phyloP scores from a whole-genome alignment of 1,284 basidiomycete species.

The Takashimella tepidaria region DNA sequence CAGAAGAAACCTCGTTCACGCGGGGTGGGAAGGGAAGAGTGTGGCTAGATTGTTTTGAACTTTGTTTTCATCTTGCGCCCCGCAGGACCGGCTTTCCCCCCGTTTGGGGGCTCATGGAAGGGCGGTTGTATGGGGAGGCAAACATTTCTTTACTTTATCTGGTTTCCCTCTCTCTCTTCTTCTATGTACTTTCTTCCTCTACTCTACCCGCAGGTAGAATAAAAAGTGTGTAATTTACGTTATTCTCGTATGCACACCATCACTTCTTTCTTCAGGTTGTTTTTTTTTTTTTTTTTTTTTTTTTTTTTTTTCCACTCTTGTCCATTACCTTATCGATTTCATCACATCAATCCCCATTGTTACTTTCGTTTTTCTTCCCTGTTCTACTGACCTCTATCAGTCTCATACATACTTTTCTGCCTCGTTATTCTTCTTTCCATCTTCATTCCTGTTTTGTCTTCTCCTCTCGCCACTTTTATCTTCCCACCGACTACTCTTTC shows the following conservation, averaged over 20 bases:
- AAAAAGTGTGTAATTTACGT: neutral
- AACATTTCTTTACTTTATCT: neutral
- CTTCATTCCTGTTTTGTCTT: neutral
- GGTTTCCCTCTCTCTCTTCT: neutral
- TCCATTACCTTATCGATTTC: no score
- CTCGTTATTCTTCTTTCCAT: neutral
- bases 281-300: neutral
- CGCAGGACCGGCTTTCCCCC: no score
- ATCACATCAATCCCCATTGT: no score
- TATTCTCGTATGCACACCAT: neutral
- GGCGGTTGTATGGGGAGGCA: constrained; percentile 18
- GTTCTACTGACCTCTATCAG: no score
- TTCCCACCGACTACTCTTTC: constrained; percentile 20
- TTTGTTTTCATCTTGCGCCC: constrained; percentile 7
- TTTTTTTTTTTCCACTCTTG: neutral
- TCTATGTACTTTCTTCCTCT: neutral
- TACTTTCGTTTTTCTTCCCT: no score
- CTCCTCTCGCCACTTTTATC: constrained; percentile 31
- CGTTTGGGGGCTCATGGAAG: constrained; percentile 2
- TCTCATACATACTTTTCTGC: neutral
- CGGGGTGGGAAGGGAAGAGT: constrained; percentile 7
- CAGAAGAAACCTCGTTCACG: neutral
- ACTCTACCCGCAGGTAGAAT: neutral
- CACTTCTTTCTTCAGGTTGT: neutral
- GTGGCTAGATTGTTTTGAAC: constrained; percentile 9